These are phyloP conservation scores for Apiotrichum mycotoxinovorans DNA, from an alignment of 1,284 basidiomycete genomes.

Conservation along the genomic window DNA sequence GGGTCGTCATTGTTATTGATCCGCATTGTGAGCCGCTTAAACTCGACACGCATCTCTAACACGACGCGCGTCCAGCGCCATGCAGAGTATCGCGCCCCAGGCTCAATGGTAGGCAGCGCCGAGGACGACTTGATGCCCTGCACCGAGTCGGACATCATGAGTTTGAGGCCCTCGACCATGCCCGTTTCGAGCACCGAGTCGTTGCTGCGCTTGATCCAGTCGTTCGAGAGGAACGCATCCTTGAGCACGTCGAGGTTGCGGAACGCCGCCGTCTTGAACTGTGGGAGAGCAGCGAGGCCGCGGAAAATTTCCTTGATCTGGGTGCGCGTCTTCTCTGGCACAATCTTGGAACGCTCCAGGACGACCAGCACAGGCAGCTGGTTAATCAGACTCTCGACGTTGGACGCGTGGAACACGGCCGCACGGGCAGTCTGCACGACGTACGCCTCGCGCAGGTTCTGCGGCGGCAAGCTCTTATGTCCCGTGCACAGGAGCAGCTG, in stretches of 20 bases:
- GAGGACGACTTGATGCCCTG: conserved; percentile 19
- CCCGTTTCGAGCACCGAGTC: conserved; percentile 36
- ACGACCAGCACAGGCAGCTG: conserved; percentile 44
- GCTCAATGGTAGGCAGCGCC: conserved; percentile 26
- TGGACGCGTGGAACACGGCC: conserved; percentile 27
- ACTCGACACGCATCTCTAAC: conserved; percentile 46
- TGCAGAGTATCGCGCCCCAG: conserved; percentile 34
- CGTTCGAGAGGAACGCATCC: conserved; percentile 44
- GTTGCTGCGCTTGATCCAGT: conserved; percentile 39
- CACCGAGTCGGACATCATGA: conserved; percentile 46
- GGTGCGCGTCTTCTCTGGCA: conserved; percentile 24
- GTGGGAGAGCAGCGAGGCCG: conserved; percentile 35
- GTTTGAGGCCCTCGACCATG: conserved; percentile 46
- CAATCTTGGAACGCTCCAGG: conserved; percentile 25
- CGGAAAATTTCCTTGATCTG: conserved; percentile 29
- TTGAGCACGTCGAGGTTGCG: conserved; percentile 44
- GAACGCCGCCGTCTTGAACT: conserved; percentile 48
- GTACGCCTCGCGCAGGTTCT: conserved; percentile 35
- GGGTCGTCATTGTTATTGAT: conserved; percentile 38
- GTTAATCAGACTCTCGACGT: conserved; percentile 35
- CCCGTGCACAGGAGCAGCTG: conserved; percentile 38
- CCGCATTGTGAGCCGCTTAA: conserved; percentile 41
- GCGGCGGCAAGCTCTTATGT: conserved; percentile 30
- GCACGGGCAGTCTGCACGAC: conserved; percentile 37
- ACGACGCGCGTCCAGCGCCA: conserved; percentile 48